These are phyloP conservation scores for Adansonia grandidieri DNA, from an alignment of 441 rosid genomes.

Conservation along the genomic window DNA sequence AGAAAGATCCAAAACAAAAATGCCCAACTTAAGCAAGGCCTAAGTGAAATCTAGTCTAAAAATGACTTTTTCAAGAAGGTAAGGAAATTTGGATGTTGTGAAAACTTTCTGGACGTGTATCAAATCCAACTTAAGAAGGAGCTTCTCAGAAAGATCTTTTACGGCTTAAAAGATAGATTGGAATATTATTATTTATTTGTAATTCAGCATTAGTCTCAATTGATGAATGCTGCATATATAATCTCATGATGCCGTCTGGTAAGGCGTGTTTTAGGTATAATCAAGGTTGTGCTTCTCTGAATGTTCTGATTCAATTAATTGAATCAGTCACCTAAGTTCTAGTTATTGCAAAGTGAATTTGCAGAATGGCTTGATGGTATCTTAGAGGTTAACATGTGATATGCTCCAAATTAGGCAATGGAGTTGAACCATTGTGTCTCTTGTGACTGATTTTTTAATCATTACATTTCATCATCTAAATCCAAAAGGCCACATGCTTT, in stretches of 20 bases:
- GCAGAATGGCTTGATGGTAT: neutral
- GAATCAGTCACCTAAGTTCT: neutral
- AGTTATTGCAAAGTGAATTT: neutral
- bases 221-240: neutral
- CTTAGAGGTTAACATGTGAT: neutral
- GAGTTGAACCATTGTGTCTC: neutral
- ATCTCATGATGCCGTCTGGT: neutral
- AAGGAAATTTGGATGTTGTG: too few species aligned
- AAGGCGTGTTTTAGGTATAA: neutral
- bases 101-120: too few species aligned
- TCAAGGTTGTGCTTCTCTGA: neutral
- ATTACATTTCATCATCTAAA: constrained; percentile 1
- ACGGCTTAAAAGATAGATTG: too few species aligned
- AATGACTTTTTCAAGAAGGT: too few species aligned
- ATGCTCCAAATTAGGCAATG: neutral
- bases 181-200: too few species aligned
- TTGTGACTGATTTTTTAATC: neutral
- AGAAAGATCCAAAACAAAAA: neutral
- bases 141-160: too few species aligned
- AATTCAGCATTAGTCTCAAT: neutral
- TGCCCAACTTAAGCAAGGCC: neutral
- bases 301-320: neutral
- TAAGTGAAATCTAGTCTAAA: neutral
- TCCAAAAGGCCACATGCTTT: neutral
- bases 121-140: too few species aligned